Evolutionary conservation across 2,329 filamentous ascomycete genomes (phyloP).

Genomic region (Colletotrichum ledebouriae): DNA sequence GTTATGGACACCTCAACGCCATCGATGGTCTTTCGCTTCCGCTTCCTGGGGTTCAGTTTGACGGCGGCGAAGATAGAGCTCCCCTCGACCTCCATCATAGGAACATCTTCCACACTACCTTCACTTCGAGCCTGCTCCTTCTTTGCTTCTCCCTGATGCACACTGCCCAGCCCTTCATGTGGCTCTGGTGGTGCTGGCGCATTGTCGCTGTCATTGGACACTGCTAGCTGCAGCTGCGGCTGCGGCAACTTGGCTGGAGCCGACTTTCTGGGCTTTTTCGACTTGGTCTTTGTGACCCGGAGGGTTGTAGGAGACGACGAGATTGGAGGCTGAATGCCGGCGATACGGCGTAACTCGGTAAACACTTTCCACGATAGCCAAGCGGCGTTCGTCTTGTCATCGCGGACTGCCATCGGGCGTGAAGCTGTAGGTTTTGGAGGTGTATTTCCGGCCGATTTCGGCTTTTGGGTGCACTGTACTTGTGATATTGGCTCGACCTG

Average conservation of each 20-base stretch:
- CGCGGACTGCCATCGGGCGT: constrained; percentile 59
- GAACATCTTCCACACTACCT: not conserved
- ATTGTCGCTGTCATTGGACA: no score
- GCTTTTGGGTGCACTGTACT: not conserved
- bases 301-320: not conserved
- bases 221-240: no score
- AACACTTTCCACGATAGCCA: constrained; percentile 60
- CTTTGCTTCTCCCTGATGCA: not conserved
- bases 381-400: constrained; percentile 61
- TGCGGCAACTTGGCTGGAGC: constrained; percentile 49
- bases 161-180: not conserved
- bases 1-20: constrained; percentile 49
- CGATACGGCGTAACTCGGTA: constrained; percentile 54
- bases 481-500: not conserved
- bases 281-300: constrained; percentile 41
- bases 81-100: constrained; percentile 21
- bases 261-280: constrained; percentile 56
- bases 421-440: constrained; percentile 45
- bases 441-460: not conserved
- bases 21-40: constrained; percentile 62
- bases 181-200: no score
- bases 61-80: constrained; percentile 66
- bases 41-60: constrained; percentile 61
- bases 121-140: not conserved
- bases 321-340: constrained; percentile 41